Conservation (phyloP, 1,284 basidiomycete genomes). For the Microbotryum saponariae region DNA sequence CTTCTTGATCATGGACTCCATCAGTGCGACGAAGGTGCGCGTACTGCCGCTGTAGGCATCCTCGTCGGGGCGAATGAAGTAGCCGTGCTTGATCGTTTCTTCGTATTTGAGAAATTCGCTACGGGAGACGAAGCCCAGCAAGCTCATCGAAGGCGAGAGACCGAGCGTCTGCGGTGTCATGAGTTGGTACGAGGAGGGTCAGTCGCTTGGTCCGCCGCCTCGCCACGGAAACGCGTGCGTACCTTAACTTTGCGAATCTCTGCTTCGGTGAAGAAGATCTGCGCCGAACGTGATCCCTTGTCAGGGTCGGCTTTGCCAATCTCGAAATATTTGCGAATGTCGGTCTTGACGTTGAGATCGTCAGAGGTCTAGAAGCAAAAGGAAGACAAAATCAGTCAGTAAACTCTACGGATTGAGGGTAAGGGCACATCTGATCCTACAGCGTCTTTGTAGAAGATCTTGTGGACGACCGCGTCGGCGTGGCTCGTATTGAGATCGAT, state of each 20-base stretch:
- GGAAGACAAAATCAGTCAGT: neutral
- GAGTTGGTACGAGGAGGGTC: constrained; percentile 27
- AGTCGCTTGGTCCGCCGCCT: constrained; percentile 52
- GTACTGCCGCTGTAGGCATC: constrained; percentile 80
- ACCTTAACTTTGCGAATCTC: constrained; percentile 69
- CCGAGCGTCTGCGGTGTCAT: constrained; percentile 15
- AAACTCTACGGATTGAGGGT: too few relatives aligned
- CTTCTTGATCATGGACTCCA: constrained; percentile 74
- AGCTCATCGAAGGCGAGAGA: constrained; percentile 56
- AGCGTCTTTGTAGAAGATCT: constrained; percentile 69
- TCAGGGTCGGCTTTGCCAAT: constrained; percentile 34
- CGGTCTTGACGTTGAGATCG: constrained; percentile 34
- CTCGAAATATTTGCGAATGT: constrained; percentile 41
- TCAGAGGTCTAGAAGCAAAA: constrained; percentile 13
- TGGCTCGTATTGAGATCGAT: constrained; percentile 69
- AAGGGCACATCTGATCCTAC: constrained; percentile 43
- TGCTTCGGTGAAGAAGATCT: constrained; percentile 78
- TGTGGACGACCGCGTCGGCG: constrained; percentile 62
- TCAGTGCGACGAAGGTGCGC: constrained; percentile 78
- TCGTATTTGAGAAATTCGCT: constrained; percentile 58
- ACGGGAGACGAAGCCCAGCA: constrained; percentile 80
- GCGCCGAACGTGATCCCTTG: constrained; percentile 18
- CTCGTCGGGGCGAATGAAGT: constrained; percentile 91
- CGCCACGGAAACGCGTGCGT: constrained; percentile 50
- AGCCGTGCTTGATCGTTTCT: constrained; percentile 83